Base-by-base conservation (phyloP, 1,284 basidiomycete species). In the Cryptococcus sp. region DNA sequence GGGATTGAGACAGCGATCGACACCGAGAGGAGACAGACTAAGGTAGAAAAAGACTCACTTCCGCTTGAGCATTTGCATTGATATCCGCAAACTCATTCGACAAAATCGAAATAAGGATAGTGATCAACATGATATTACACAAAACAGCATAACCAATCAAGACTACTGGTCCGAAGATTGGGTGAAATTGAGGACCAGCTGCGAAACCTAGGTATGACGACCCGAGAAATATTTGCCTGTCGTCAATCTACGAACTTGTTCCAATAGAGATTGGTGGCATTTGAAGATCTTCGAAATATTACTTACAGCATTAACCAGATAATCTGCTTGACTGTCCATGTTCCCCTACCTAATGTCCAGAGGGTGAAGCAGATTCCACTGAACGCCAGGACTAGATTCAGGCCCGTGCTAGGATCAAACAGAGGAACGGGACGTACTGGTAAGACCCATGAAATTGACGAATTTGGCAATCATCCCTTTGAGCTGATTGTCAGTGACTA, bases 51-150 rank as follows among this genome's bases (percentile, higher is more conserved):
- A 21, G 34, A 41, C 50, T 72, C 46, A 86, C 86, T 79, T 91
- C 57, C 22, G 55, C 54, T 88, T 61, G 85, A 7, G 87, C 87
- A 73, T 90, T 90, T 83, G 82, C 78, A 70, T 85, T 85, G 59
- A 93, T 89, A 45, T 80, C 78, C 3, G 87, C 84, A 56, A 89
- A 91, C 0, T 88, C 91, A 64, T 89, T 88, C 2, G 88, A 90
- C 36, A 93, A 75, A 47, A 91, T 88, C 4, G 88, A 91, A 53
- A 91, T 91, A 28, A 94, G 78, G 63, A 92, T 87, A 82, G 75
- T 65, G 21, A 77, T 65, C n/a, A 68, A 59, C 32, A 76, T 55
- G n/a, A 70, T 69, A 55, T 73, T 73, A 55, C 72, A 72, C 16
- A 76, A 56, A 2, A 65, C 68, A 19, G 91, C 88, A 69, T 91